These are phyloP conservation scores for Alternaria sp. DNA, from an alignment of 2,329 filamentous ascomycete genomes.

Conservation along the genomic window DNA sequence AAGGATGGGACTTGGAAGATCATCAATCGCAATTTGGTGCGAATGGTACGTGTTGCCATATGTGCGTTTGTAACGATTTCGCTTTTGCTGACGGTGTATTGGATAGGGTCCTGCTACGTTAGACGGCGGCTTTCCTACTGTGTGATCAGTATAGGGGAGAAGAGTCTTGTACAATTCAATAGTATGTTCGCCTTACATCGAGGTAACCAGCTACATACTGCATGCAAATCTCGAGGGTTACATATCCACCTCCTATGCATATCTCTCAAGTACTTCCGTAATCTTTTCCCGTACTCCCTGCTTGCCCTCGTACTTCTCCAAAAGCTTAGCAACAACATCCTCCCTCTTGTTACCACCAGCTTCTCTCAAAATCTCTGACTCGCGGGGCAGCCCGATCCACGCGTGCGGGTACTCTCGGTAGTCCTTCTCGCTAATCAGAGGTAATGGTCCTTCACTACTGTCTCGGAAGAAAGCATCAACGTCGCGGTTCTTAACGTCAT, in stretches of 20 bases:
- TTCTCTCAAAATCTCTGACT: conserved; percentile 64
- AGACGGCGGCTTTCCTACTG: background rate
- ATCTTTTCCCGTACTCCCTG: conserved; percentile 64
- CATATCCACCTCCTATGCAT: background rate
- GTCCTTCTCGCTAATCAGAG: conserved; percentile 66
- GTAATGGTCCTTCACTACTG: conserved; percentile 50
- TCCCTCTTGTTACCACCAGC: conserved; percentile 40
- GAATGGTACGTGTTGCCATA: background rate
- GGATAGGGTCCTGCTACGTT: background rate
- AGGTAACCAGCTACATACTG: background rate
- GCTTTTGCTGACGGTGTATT: background rate
- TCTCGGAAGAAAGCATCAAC: conserved; percentile 72
- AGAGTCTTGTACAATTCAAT: background rate
- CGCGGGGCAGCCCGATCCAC: conserved; percentile 74
- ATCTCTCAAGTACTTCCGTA: conserved; percentile 63
- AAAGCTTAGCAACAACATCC: conserved; percentile 49
- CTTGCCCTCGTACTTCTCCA: conserved; percentile 52
- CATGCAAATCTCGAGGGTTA: rapidly evolving
- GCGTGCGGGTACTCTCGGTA: conserved; percentile 77
- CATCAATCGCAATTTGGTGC: background rate
- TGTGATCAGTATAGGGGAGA: too few relatives aligned
- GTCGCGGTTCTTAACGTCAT: conserved; percentile 65
- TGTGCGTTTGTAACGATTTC: background rate
- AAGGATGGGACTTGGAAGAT: background rate
- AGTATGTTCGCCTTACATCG: rapidly evolving